Conservation (phyloP, 805 yeast genomes). For the Maudiozyma barnettii region DNA sequence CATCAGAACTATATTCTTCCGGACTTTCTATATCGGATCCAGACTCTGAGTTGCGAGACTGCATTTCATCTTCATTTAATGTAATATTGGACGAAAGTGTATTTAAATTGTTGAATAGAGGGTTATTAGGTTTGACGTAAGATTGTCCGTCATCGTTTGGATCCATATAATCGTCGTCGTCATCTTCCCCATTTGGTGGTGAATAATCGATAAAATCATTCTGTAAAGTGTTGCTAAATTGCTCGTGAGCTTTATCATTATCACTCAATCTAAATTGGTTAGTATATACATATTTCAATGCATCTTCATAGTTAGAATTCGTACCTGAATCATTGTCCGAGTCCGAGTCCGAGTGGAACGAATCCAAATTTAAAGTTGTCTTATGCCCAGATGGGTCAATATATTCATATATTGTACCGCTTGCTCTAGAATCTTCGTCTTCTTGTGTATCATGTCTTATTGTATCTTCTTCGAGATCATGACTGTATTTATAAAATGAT, state of each 20-base stretch:
- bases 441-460: slow-evolving; percentile 46
- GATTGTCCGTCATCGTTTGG: slow-evolving; percentile 77
- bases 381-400: slow-evolving; percentile 69
- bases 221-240: background rate
- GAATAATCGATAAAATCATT: background rate
- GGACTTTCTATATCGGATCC: slow-evolving; percentile 10
- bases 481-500: background rate
- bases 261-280: slow-evolving; percentile 36
- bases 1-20: slow-evolving; percentile 5
- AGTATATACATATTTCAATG: slow-evolving; percentile 25
- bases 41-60: slow-evolving; percentile 15
- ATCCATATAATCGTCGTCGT: slow-evolving; percentile 65
- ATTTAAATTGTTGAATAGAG: slow-evolving; percentile 39
- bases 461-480: slow-evolving; percentile 9
- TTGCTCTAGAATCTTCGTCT: slow-evolving; percentile 15
- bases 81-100: slow-evolving; percentile 31
- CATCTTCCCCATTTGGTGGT: slow-evolving; percentile 27
- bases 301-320: slow-evolving; percentile 1
- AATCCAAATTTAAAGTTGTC: slow-evolving; percentile 48
- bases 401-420: slow-evolving; percentile 49
- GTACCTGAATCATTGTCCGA: slow-evolving; percentile 47
- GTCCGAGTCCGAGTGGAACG: background rate
- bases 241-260: slow-evolving; percentile 14
- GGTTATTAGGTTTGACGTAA: slow-evolving; percentile 52
- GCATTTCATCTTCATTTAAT: slow-evolving; percentile 12